Percentiles rank a stretch among this genome's conserved stretches.
phyloP scores from a whole-genome alignment of 768 basidiomycete species.

The Holtermanniella nyarrowii region DNA sequence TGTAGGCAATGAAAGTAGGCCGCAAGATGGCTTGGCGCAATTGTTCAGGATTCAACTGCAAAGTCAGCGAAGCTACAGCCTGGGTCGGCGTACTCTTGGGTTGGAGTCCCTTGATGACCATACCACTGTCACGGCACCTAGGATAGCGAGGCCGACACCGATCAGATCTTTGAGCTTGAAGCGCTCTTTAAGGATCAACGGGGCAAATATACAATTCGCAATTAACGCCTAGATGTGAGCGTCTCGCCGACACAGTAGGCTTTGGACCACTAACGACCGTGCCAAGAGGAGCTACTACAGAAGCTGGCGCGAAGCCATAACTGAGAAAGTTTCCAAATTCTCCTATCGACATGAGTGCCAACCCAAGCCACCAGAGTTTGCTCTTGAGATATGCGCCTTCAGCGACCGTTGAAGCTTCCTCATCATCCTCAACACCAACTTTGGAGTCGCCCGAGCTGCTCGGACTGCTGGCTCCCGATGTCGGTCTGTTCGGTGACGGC shows the following conservation, averaged over 20 bases:
- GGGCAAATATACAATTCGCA: slow-evolving; percentile 90
- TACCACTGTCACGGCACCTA: slow-evolving; percentile 91
- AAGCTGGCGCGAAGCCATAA: slow-evolving; percentile 45
- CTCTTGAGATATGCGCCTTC: slow-evolving; percentile 62
- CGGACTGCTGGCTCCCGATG: background rate
- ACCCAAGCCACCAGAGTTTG: slow-evolving; percentile 85
- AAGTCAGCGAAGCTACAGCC: background rate
- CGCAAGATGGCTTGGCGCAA: slow-evolving; percentile 62
- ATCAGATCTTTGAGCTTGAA: slow-evolving; percentile 57
- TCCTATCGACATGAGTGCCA: slow-evolving; percentile 78
- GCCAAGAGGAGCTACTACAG: slow-evolving; percentile 81
- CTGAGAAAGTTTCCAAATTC: slow-evolving; percentile 71
- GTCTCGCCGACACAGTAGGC: background rate
- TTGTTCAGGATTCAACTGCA: slow-evolving; percentile 53
- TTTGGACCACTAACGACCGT: slow-evolving; percentile 64
- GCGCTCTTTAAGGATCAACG: slow-evolving; percentile 56
- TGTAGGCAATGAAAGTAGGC: slow-evolving; percentile 64
- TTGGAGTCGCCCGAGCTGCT: slow-evolving; percentile 4
- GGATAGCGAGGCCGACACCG: slow-evolving; percentile 57
- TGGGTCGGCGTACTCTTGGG: slow-evolving; percentile 40
- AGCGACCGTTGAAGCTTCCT: slow-evolving; percentile 18
- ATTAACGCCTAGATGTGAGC: slow-evolving; percentile 62
- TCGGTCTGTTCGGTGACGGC: background rate
- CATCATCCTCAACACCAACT: slow-evolving; percentile 1
- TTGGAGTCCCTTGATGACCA: slow-evolving; percentile 64